Conservation (phyloP, 2,329 filamentous ascomycete species). For the Alternaria hordeiaustralica region DNA sequence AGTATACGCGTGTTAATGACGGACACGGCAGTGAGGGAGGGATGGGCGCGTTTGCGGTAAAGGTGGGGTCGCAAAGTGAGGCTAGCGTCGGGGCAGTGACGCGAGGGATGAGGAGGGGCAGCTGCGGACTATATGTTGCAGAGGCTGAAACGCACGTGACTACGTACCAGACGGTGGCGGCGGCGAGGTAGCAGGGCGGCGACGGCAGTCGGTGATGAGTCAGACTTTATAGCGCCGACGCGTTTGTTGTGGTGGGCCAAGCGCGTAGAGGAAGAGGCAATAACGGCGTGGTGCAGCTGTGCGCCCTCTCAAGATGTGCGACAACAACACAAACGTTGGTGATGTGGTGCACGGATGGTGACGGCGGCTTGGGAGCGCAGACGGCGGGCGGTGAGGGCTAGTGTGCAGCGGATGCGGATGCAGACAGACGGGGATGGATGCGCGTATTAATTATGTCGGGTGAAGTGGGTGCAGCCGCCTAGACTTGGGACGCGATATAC, state of each 20-base stretch:
- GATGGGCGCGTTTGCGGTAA: conserved; percentile 20
- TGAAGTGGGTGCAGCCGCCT: conserved; percentile 10
- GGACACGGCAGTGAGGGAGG: background rate
- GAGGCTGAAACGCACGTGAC: conserved; percentile 46
- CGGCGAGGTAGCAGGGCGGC: conserved; percentile 27
- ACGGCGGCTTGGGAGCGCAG: conserved; percentile 22
- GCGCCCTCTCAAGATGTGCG: conserved; percentile 17
- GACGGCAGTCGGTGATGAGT: conserved; percentile 32
- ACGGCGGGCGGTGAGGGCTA: conserved; percentile 23
- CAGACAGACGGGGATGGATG: conserved; percentile 24
- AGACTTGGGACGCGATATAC: background rate
- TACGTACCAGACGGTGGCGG: conserved; percentile 38
- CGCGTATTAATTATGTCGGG: conserved; percentile 16
- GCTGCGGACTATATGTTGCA: conserved; percentile 28
- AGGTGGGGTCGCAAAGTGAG: conserved; percentile 22
- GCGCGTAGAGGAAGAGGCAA: conserved; percentile 24
- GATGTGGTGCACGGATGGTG: conserved; percentile 32
- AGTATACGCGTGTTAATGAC: conserved; percentile 22
- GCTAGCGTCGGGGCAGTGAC: conserved; percentile 25
- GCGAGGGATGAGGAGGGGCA: conserved; percentile 25
- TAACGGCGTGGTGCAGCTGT: conserved; percentile 28
- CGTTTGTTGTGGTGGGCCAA: conserved; percentile 28
- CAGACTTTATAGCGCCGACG: conserved; percentile 31
- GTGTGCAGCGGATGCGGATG: conserved; percentile 29
- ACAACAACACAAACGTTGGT: conserved; percentile 28